Base-by-base conservation (phyloP, 768 basidiomycete genomes). In the Amanita jacksonii region DNA sequence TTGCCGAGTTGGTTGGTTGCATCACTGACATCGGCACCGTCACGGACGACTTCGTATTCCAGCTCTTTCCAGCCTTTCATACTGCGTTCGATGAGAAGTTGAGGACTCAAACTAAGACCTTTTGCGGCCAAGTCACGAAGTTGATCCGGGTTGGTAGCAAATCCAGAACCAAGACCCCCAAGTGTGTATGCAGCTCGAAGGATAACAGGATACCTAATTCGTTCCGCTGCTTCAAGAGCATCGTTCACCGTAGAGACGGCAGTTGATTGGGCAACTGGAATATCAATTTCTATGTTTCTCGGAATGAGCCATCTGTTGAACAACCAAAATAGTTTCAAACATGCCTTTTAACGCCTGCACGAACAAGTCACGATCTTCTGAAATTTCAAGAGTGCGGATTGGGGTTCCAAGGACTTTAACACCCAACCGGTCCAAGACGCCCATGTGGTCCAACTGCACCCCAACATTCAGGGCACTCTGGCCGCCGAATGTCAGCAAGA, bases 11-110 rank as follows among this genome's bases (percentile, higher is more conserved):
- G 4, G 8, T 33, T 25, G 23, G 18, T n/a, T 39, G 23, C 20
- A 27, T 9, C 24, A 78, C 85, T 52, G 62, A 91, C 89, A 65
- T 99, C 96, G 40, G 94, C 94, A 52, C 76, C 92, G 60, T 99
- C 96, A 43, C 96, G 85, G 56, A 98, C 96, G 49, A 99, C 96
- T 62, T 99, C 96, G 54, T 98, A 99, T 66, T 99, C 96, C 50
- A 98, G 75, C 66, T 99, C 96, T 62, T 99, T 99, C 96, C 96
- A 99, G 23, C 96, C 96, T 66, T 98, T 98, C 84, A 99, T 87
- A 53, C 85, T 89, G 39, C 92, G 85, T 66, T 98, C 96, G 51
- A 99, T 92, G 45, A 99, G 75, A 34, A 98, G 88, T 61, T 98
- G 96, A 37, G 96, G 94, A 52, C 83, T 86, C 22, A 98, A 72